These are phyloP conservation scores for Babesia microti DNA, from an alignment of 169 alveolate species.

Conservation along the genomic window DNA sequence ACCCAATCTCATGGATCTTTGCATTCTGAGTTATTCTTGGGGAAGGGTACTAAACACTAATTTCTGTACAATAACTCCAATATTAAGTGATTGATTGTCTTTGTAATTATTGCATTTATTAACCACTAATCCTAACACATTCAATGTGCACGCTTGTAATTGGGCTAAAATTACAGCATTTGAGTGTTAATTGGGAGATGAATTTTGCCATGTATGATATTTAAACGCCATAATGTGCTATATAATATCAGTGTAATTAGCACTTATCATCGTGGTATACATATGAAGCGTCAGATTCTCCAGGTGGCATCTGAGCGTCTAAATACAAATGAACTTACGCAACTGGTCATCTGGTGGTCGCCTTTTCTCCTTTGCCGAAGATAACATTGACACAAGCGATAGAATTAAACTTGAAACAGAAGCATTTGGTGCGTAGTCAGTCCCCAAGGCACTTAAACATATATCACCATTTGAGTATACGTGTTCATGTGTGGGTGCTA, in stretches of 20 bases:
- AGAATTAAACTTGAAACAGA: conserved; percentile 62
- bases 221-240: too few species aligned
- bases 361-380: conserved; percentile 65
- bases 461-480: conserved; percentile 75
- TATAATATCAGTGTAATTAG: too few species aligned
- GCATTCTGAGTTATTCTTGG: conserved; percentile 11
- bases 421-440: conserved; percentile 67
- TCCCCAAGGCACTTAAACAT: conserved; percentile 64
- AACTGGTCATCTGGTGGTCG: conserved; percentile 61
- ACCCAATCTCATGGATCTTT: background rate
- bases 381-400: conserved; percentile 65
- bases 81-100: background rate
- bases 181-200: background rate
- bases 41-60: background rate
- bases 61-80: background rate
- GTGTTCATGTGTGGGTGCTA: conserved; percentile 72
- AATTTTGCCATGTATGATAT: too few species aligned
- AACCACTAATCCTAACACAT: too few species aligned
- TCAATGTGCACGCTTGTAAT: too few species aligned
- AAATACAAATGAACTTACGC: conserved; percentile 29
- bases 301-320: conserved; percentile 54
- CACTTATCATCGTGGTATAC: conserved; percentile 47
- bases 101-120: background rate
- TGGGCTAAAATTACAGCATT: too few species aligned
- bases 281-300: conserved; percentile 34